Evolutionary conservation across 192 early-diverging fungal genomes (phyloP).

Genomic region (Pilobolus umbonatus): DNA sequence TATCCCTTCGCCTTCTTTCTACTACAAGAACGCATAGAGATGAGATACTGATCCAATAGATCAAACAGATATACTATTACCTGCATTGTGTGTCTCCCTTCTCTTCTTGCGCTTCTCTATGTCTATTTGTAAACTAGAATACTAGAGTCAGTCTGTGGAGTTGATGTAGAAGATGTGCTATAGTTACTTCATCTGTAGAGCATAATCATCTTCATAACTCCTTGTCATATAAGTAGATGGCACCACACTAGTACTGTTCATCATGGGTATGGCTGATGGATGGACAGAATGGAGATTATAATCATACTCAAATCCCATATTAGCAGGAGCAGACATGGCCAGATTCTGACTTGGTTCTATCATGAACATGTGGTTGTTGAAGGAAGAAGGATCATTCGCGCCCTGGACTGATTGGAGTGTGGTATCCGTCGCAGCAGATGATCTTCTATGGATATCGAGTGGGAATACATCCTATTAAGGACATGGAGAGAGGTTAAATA

Average conservation of each 20-base stretch:
- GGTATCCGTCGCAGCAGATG: slow-evolving; percentile 1
- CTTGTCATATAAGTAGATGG: not conserved
- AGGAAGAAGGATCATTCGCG: not conserved
- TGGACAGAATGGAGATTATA: not conserved
- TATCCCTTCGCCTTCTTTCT: slow-evolving; percentile 90
- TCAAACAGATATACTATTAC: slow-evolving; percentile 13
- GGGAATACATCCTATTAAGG: not conserved
- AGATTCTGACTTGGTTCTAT: not conserved
- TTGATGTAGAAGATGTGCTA: not conserved
- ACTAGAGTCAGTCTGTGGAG: no score
- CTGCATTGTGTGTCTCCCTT: slow-evolving; percentile 94
- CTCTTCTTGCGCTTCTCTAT: slow-evolving; percentile 87
- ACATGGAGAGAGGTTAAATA: no score
- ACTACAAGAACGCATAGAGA: slow-evolving; percentile 41
- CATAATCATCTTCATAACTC: slow-evolving; percentile 34
- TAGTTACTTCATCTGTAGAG: slow-evolving; percentile 33
- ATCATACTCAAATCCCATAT: slow-evolving; percentile 21
- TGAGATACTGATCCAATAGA: not conserved
- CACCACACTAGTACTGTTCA: not conserved
- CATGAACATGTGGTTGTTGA: not conserved
- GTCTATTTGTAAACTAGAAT: slow-evolving; percentile 34
- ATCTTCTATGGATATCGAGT: slow-evolving; percentile 6
- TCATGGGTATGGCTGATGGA: not conserved
- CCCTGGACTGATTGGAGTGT: not conserved
- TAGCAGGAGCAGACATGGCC: slow-evolving; percentile 34